Conservation (phyloP, 352 stramenopile species). For the Thalassiosira exigua region DNA sequence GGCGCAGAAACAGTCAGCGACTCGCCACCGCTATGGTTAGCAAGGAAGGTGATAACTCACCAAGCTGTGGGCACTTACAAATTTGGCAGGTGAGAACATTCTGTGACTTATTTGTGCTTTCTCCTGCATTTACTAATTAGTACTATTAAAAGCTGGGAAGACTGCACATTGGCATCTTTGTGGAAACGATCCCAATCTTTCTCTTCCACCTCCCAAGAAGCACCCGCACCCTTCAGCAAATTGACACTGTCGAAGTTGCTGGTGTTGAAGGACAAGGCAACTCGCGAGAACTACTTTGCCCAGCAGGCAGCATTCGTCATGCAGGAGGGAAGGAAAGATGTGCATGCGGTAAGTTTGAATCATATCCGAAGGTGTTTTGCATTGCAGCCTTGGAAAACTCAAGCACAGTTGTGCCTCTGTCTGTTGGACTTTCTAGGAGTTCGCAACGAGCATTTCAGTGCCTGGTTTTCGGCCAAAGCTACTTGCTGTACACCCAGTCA, state of each 20-base stretch:
- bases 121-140: too few species aligned
- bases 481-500: slow-evolving; percentile 60
- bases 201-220: slow-evolving; percentile 15
- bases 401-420: too few species aligned
- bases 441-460: slow-evolving; percentile 60
- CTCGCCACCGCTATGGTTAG: slow-evolving; percentile 26
- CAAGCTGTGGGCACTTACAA: slow-evolving; percentile 64
- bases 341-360: slow-evolving; percentile 75
- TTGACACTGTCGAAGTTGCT: slow-evolving; percentile 75
- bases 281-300: slow-evolving; percentile 79
- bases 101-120: too few species aligned
- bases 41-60: slow-evolving; percentile 76
- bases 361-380: too few species aligned
- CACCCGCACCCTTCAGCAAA: slow-evolving; percentile 77
- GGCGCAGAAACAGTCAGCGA: too few species aligned
- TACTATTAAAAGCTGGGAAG: slow-evolving; percentile 53
- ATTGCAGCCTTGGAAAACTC: too few species aligned
- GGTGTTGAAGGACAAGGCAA: slow-evolving; percentile 65
- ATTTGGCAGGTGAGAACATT: too few species aligned
- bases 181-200: slow-evolving; percentile 68
- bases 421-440: too few species aligned
- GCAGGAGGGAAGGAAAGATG: slow-evolving; percentile 71
- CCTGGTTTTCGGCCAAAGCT: slow-evolving; percentile 69
- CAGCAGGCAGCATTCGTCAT: slow-evolving; percentile 81
- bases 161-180: slow-evolving; percentile 46